Base-by-base conservation (phyloP, 129 eudicot species). In the Flaveria robusta region DNA sequence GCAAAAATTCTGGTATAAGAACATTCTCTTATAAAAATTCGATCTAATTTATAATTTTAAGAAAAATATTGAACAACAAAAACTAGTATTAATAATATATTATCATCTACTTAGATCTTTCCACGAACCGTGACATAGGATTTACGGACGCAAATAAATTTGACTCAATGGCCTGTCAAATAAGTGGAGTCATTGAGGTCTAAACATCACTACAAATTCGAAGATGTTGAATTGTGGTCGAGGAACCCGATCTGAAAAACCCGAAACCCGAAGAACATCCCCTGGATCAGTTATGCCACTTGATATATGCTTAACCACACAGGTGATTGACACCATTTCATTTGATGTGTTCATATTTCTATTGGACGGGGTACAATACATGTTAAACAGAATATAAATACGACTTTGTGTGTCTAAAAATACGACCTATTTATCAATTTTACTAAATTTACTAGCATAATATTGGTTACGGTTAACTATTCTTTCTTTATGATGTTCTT, bases 1-100 rank as follows among this genome's bases (percentile, higher is more conserved):
- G 82, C 97, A 9, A 80, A 89, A 66, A 74, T 89, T 45, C 85
- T 85, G 96, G 96, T 91, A 76, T 7, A 9, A 31, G 47, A n/a
- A 47, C 31, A 18, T 67, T 42, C 7, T 60, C 23, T 41, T 43
- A 15, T 62, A 26, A 52, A 16, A 7, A 27, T 4, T 27, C 3
- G 31, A 27, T 27, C 4, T 0, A 27, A 27, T 27, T 27, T 27
- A 27, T 27, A 4, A 2, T 27, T 27, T 27, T 27, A 27, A 27
- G 31, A 27, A 27, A 27, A 1, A 27, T 27, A 27, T 27, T 4
- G 4, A 27, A 27, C 31, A 27, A 27, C 4, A 27, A 27, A 27
- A 14, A 15, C 4, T 5, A 0, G 1, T 54, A 5, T 20, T 49
- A 15, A 19, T 19, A 5, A 6, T 54, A 5, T n/a, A 7, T n/a